These are phyloP conservation scores for Phytophthora ramorum DNA, from an alignment of 352 stramenopile genomes.

Conservation along the genomic window DNA sequence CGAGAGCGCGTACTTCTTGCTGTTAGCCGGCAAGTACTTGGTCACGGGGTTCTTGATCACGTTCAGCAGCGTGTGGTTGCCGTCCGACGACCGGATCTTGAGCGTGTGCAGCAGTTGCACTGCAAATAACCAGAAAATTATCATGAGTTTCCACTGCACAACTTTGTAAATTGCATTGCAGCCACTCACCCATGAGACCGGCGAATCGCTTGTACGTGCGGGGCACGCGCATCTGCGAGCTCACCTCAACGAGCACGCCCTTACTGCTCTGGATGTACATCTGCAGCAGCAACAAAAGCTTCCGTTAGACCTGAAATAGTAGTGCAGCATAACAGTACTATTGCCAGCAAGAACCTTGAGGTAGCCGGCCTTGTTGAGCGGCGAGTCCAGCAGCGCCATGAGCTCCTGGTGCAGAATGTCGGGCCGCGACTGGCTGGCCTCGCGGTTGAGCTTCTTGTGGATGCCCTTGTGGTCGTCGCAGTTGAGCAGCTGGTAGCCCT, in stretches of 20 bases:
- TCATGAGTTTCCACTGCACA: conserved; percentile 23
- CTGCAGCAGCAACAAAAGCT: conserved; percentile 15
- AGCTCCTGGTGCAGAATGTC: conserved; percentile 99
- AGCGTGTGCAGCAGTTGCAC: conserved; percentile 99
- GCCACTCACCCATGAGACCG: conserved; percentile 92
- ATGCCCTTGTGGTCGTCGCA: conserved; percentile 98
- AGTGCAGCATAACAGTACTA: neutral
- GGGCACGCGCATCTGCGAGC: conserved; percentile 98
- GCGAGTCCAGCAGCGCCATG: conserved; percentile 98
- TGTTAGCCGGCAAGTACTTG: conserved; percentile 96
- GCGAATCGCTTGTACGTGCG: conserved; percentile 99
- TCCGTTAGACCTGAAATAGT: neutral
- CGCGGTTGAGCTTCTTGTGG: conserved; percentile 96
- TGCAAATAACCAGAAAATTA: conserved; percentile 41
- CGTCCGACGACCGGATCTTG: conserved; percentile 99
- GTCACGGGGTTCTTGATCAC: conserved; percentile 99
- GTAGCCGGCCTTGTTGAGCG: conserved; percentile 99
- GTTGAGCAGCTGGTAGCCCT: conserved; percentile 99
- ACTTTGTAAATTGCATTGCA: conserved; percentile 8
- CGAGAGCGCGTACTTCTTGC: conserved; percentile 95
- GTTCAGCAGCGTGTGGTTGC: conserved; percentile 97
- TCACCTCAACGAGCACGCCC: conserved; percentile 98
- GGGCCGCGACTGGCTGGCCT: conserved; percentile 96
- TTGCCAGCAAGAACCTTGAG: conserved; percentile 83
- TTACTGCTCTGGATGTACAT: conserved; percentile 97